These are phyloP conservation scores for Grigorovia jiainica DNA, from an alignment of 805 yeast genomes.

Conservation along the genomic window DNA sequence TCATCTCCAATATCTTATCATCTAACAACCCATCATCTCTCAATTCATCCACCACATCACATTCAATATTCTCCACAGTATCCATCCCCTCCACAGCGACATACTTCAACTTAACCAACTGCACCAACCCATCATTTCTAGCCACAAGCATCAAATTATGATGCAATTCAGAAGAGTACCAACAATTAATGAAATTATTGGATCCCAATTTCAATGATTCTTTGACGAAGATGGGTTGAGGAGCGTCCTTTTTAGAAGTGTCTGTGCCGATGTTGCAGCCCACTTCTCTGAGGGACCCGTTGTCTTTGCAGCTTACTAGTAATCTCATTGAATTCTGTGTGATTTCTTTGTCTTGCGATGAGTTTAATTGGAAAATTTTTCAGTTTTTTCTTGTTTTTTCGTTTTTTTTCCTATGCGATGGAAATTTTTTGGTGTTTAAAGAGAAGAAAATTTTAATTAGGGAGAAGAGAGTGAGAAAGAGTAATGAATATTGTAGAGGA, in stretches of 20 bases:
- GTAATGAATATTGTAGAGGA: conserved; percentile 19
- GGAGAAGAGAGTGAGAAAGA: neutral
- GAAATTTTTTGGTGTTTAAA: no score
- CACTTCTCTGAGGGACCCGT: conserved; percentile 57
- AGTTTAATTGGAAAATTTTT: conserved; percentile 2
- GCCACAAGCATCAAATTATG: conserved; percentile 25
- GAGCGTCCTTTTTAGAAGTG: conserved; percentile 60
- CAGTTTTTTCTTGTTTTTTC: neutral
- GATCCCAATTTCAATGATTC: conserved; percentile 36
- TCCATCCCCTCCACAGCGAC: conserved; percentile 4
- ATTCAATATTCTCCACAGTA: conserved; percentile 13
- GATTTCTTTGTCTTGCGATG: conserved; percentile 1
- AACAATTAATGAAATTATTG: conserved; percentile 7
- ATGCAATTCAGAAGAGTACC: neutral
- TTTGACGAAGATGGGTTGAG: conserved; percentile 50
- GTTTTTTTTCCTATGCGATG: no score
- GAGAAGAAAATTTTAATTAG: no score
- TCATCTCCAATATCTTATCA: conserved; percentile 13
- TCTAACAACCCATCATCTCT: conserved; percentile 13
- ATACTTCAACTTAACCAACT: conserved; percentile 27
- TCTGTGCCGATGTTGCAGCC: conserved; percentile 62
- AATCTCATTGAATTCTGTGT: conserved; percentile 45
- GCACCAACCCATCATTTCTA: conserved; percentile 37
- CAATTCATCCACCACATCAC: conserved; percentile 15
- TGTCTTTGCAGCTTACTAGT: conserved; percentile 55